Conservation (phyloP, 1,284 basidiomycete genomes). For the Ustilago cynodontis region DNA sequence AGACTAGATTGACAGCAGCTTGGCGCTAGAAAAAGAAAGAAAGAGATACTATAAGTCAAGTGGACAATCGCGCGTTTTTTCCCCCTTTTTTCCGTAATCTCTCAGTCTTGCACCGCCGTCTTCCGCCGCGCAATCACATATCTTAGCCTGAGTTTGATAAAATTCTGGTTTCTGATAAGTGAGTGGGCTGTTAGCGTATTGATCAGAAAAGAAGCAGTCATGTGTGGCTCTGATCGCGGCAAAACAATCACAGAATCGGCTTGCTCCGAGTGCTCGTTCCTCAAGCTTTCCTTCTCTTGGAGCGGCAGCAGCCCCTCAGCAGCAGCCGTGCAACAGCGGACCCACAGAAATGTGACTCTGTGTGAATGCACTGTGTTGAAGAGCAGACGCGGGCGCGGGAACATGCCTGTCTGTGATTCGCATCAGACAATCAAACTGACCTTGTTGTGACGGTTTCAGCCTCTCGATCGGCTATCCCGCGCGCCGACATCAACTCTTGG, state of each 20-base stretch:
- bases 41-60: conserved; percentile 26
- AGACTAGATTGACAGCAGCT: conserved; percentile 5
- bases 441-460: conserved; percentile 4
- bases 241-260: conserved; percentile 6
- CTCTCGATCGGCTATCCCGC: conserved; percentile 2
- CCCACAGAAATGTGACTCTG: too few relatives aligned
- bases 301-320: too few relatives aligned
- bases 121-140: conserved; percentile 16
- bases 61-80: conserved; percentile 14
- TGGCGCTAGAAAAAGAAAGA: not conserved
- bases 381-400: too few relatives aligned
- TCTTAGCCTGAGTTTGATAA: not conserved
- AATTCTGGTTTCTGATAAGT: not conserved
- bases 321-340: too few relatives aligned
- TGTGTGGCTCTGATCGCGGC: conserved; percentile 7
- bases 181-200: not conserved
- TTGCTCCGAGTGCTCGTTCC: conserved; percentile 4
- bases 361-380: too few relatives aligned
- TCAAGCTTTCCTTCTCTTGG: not conserved
- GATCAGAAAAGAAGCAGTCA: conserved; percentile 8
- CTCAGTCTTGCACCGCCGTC: conserved; percentile 13
- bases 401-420: not conserved
- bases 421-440: not conserved
- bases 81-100: conserved; percentile 31
- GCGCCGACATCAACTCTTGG: not conserved